Evolutionary conservation across 2,329 filamentous ascomycete genomes (phyloP), one percentile per base, ranked within the genome.

Genomic region (Cylindrodendrum hubeiense): DNA sequence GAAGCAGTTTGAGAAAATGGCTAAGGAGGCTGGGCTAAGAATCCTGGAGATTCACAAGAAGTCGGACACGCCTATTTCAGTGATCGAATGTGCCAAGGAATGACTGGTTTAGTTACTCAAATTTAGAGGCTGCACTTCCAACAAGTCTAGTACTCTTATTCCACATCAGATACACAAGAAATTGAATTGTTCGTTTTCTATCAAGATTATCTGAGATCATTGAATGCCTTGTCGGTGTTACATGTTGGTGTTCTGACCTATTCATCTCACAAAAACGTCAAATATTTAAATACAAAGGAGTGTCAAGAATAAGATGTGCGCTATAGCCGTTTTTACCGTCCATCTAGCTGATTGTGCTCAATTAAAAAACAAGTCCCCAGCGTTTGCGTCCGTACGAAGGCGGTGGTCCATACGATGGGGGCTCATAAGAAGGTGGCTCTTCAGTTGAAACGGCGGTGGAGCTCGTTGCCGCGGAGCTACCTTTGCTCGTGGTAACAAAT

Each of bases 1-100:
- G n/a, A 60, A 67, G 12, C 67, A 68, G 19, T 79, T 76, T 64
- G 59, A 71, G 22, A 21, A 63, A 1, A 53, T 80, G 9, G 63
- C 71, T 3, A 55, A 50, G 5, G 55, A 60, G 46, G 76, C 74
- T 3, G 78, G 76, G 7, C 55, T 79, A 39, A 67, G 43, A 57
- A 72, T 79, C n/a, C 52, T 64, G 15, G 62, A 69, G 33, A 67
- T 76, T 13, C 52, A 71, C 59, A 30, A 58, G 17, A 26, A 51
- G 3, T 12, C 44, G 7, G 46, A 64, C 1, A 52, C 63, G 3
- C 63, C 63, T 10, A 63, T 71, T 47, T 63, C 62, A 4, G 59
- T 74, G 3, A 63, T 74, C 9, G 72, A 74, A 52, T 72, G 71
- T 24, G 47, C 37, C 7, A 73, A 65, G 44, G 26, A 21, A 1